Evolutionary conservation across 139 green algal genomes (phyloP).

Genomic region (Haematococcus sp.): DNA sequence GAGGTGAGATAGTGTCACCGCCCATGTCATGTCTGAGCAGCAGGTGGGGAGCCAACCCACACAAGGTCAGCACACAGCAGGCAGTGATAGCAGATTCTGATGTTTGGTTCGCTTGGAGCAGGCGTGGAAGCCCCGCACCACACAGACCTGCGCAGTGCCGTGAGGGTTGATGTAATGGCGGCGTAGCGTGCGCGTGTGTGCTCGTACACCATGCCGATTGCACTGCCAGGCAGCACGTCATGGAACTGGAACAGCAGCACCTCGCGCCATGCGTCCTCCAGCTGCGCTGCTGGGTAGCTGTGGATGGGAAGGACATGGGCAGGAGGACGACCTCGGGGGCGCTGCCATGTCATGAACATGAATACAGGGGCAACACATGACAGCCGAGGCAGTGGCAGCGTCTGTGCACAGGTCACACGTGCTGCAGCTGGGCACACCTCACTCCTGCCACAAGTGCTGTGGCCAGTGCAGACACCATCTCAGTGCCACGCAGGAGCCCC

Average conservation of each 20-base stretch:
- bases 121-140: too few species aligned
- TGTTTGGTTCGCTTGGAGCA: too few species aligned
- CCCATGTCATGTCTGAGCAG: too few species aligned
- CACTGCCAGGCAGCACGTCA: slow-evolving; percentile 34
- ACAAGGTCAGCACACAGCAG: too few species aligned
- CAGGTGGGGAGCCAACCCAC: too few species aligned
- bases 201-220: slow-evolving; percentile 32
- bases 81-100: too few species aligned
- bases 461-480: slow-evolving; percentile 13
- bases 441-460: too few species aligned
- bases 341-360: background rate
- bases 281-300: slow-evolving; percentile 20
- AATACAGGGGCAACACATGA: background rate
- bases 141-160: slow-evolving; percentile 2
- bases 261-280: slow-evolving; percentile 35
- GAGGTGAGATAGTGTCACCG: too few species aligned
- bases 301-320: background rate
- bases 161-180: background rate
- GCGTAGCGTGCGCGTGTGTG: slow-evolving; percentile 1
- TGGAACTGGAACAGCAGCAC: slow-evolving; percentile 46
- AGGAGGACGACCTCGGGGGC: too few species aligned
- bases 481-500: slow-evolving; percentile 29
- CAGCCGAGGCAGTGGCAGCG: background rate
- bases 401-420: too few species aligned
- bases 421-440: too few species aligned